Conservation (phyloP, 768 basidiomycete genomes). For the Cystofilobasidium capitatum region DNA sequence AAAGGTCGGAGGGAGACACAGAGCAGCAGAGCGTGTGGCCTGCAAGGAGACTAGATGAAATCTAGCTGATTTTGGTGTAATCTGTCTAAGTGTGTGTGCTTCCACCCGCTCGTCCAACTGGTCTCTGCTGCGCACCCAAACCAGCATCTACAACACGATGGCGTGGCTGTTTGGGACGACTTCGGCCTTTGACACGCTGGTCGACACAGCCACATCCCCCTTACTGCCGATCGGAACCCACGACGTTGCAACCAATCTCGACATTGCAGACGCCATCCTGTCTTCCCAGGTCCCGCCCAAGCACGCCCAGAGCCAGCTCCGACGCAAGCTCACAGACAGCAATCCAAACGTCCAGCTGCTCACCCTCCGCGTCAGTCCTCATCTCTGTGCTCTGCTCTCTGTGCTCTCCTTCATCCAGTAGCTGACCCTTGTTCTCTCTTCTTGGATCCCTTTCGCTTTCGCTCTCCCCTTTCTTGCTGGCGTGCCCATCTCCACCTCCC, state of each 20-base stretch:
- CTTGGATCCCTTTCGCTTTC: background rate
- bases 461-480: background rate
- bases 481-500: background rate
- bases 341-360: slow-evolving; percentile 91
- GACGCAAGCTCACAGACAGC: slow-evolving; percentile 77
- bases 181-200: slow-evolving; percentile 56
- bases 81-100: no score
- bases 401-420: background rate
- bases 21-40: no score
- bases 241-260: slow-evolving; percentile 78
- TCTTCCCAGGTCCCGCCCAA: slow-evolving; percentile 77
- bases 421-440: background rate
- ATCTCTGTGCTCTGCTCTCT: slow-evolving; percentile 6
- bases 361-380: slow-evolving; percentile 61
- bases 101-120: no score
- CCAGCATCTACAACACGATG: slow-evolving; percentile 3
- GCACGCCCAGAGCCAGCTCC: slow-evolving; percentile 71
- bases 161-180: slow-evolving; percentile 19
- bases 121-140: no score
- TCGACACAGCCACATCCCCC: slow-evolving; percentile 91
- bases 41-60: no score
- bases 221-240: slow-evolving; percentile 69
- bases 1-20: no score
- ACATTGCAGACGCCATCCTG: slow-evolving; percentile 93
- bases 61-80: no score